Percentiles rank a stretch among this genome's conserved stretches.
Evolutionary conservation across 1,284 basidiomycete genomes (phyloP).

Genomic region (Ceratobasidium sp.): DNA sequence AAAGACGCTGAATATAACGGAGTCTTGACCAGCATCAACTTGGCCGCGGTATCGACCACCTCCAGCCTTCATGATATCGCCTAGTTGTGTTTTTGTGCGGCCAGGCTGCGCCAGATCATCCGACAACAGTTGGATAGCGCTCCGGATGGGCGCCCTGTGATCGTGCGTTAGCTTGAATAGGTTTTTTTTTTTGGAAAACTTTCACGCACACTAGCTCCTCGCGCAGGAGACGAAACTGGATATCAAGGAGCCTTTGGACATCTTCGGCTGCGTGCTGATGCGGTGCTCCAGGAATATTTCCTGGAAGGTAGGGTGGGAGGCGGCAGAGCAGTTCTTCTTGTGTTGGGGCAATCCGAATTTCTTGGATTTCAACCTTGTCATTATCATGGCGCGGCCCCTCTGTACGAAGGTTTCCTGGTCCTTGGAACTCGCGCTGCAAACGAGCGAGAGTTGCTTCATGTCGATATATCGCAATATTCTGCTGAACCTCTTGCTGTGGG

Average conservation of each 20-base stretch:
- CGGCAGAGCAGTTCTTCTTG: conserved; percentile 62
- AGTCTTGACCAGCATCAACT: conserved; percentile 51
- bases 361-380: conserved; percentile 61
- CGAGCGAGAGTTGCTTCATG: conserved; percentile 50
- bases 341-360: conserved; percentile 69
- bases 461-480: conserved; percentile 44
- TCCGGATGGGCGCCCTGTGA: conserved; percentile 57
- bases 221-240: conserved; percentile 72
- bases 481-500: conserved; percentile 32
- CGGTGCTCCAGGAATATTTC: conserved; percentile 62
- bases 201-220: conserved; percentile 67
- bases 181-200: neutral
- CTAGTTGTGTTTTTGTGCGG: conserved; percentile 41
- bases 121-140: conserved; percentile 57
- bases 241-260: conserved; percentile 67
- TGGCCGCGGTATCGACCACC: conserved; percentile 46
- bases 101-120: conserved; percentile 53
- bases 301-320: conserved; percentile 62
- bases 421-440: conserved; percentile 56
- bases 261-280: conserved; percentile 63
- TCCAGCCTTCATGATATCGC: conserved; percentile 38
- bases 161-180: neutral
- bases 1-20: conserved; percentile 65
- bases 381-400: conserved; percentile 71
- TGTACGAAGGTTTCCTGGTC: conserved; percentile 60